Percentiles rank a stretch among this genome's conserved stretches.
phyloP scores from a whole-genome alignment of 352 stramenopile genomes.

The Globisporangium heterothallicum region DNA sequence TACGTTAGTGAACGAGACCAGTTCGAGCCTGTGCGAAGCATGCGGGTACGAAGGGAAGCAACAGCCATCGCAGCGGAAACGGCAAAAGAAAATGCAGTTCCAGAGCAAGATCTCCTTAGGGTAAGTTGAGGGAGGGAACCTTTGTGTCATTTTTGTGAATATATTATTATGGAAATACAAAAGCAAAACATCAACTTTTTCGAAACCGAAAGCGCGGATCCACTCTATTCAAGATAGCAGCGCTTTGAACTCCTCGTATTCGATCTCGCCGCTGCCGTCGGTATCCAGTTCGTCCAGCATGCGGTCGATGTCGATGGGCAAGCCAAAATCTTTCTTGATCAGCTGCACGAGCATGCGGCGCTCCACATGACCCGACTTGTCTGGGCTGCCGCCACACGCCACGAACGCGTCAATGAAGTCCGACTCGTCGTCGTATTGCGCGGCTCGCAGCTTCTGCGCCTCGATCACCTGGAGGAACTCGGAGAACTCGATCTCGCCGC shows the following conservation, averaged over 20 bases:
- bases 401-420: conserved; percentile 98
- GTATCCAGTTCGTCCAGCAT: conserved; percentile 95
- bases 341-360: conserved; percentile 87
- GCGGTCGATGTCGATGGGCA: conserved; percentile 95
- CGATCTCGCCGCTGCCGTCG: conserved; percentile 92
- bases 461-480: conserved; percentile 98
- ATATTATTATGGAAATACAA: conserved; percentile 18
- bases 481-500: conserved; percentile 95
- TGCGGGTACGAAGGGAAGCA: conserved; percentile 49
- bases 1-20: conserved; percentile 73
- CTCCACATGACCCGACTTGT: conserved; percentile 92
- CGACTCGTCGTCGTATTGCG: conserved; percentile 94
- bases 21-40: conserved; percentile 47
- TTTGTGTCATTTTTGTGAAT: conserved; percentile 10
- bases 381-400: conserved; percentile 87
- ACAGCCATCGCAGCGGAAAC: conserved; percentile 35
- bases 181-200: too few species aligned
- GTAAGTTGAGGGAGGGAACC: not conserved
- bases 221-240: conserved; percentile 61
- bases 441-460: conserved; percentile 92
- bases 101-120: conserved; percentile 73
- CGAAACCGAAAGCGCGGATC: not conserved
- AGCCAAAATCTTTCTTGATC: conserved; percentile 94
- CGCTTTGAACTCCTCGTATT: conserved; percentile 95
- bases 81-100: conserved; percentile 69